Evolutionary conservation across 2,329 filamentous ascomycete species (phyloP).

Genomic region (Microsporum ferrugineum): DNA sequence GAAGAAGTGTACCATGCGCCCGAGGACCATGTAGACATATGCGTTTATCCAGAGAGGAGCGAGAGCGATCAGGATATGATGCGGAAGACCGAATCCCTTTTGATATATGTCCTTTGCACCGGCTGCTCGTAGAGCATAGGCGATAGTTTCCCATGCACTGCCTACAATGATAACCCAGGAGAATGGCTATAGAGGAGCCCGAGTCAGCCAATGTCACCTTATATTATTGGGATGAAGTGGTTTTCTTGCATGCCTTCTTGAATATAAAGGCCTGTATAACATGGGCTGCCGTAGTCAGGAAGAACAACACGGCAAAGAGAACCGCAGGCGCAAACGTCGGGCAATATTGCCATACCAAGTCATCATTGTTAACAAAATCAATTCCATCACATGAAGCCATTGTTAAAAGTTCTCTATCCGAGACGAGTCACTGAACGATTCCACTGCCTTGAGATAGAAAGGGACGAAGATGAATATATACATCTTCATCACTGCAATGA

Average conservation of each 20-base stretch:
- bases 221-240: neutral
- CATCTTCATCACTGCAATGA: neutral
- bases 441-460: neutral
- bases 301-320: slow-evolving; percentile 11
- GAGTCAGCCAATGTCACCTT: neutral
- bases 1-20: slow-evolving; percentile 38
- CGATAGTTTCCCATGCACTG: slow-evolving; percentile 10
- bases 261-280: slow-evolving; percentile 10
- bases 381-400: slow-evolving; percentile 7
- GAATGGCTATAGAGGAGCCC: slow-evolving; percentile 9
- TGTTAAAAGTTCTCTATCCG: neutral
- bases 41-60: slow-evolving; percentile 30
- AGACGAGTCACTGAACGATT: neutral
- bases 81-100: slow-evolving; percentile 10
- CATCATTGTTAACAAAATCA: slow-evolving; percentile 8
- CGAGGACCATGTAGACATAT: slow-evolving; percentile 39
- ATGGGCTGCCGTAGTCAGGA: slow-evolving; percentile 8
- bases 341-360: slow-evolving; percentile 14
- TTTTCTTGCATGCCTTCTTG: slow-evolving; percentile 10
- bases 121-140: slow-evolving; percentile 12
- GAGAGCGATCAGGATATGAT: slow-evolving; percentile 14
- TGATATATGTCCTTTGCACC: slow-evolving; percentile 8
- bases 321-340: slow-evolving; percentile 12
- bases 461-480: neutral
- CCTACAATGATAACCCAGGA: slow-evolving; percentile 15